Base-by-base conservation (phyloP, 495 filamentous ascomycete species). In the Hypoxylon crocopeplum region DNA sequence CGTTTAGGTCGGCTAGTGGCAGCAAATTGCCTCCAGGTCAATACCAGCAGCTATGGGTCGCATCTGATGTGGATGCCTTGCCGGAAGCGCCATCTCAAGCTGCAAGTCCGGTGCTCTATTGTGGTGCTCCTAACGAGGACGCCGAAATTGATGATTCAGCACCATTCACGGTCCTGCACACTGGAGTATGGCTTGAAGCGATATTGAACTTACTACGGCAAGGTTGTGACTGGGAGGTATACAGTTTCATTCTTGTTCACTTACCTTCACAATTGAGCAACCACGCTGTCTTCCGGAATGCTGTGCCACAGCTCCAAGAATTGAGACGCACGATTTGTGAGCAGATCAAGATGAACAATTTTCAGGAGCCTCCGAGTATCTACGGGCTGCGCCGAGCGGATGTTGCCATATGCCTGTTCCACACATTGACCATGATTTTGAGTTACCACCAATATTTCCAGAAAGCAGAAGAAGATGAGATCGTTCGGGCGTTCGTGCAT, bases 141-240 rank as follows among this genome's bases (percentile, higher is more conserved):
- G 34, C 30, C 15, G 57, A 67, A 49, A 57, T 47, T n/a, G 59
- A 48, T 6, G 49, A 60, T 13, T 25, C 27, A 10, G 20, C 39
- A 40, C 55, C 36, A 46, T 21, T 16, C 27, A 56, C 69, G 30
- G 72, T 82, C 17, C 68, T 97, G 39, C 82, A 90, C 48, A 82
- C 92, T 20, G 81, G 81, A 12, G 72, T 86, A 40, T 97, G 92
- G 88, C 78, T 97, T 12, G 88, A 94, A 44, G 76, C 83, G 7
- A 73, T 96, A 30, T 83, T 93, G 30, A 81, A 80, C 2, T 74
- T 96, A 15, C 75, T 99, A 24, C 86, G 90, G 60, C 78, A 88
- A 33, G 89, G 88, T 39, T 84, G 84, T 22, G 89, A 97, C 45
- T 99, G 95, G 95, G 92, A 98, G 71, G 76, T 96, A 1, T 96